Conservation (phyloP, 495 filamentous ascomycete genomes). For the Sporormia fimetaria region DNA sequence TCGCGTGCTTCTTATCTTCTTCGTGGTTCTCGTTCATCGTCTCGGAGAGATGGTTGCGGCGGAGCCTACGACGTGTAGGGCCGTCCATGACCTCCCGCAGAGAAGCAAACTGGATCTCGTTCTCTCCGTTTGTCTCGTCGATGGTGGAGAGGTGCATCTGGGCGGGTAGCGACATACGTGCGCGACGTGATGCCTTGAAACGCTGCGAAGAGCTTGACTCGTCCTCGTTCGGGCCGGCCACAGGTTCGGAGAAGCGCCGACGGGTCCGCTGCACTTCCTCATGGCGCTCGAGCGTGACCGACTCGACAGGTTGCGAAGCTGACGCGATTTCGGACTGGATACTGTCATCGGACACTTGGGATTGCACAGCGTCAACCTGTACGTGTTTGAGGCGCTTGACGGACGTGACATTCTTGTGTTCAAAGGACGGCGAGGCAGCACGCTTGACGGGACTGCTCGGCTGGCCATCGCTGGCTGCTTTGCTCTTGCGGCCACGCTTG, state of each 20-base stretch:
- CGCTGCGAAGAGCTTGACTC: constrained; percentile 7
- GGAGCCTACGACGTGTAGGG: constrained; percentile 59
- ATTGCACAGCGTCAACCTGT: constrained; percentile 8
- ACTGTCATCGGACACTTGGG: no score
- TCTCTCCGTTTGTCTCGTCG: background rate
- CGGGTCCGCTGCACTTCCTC: background rate
- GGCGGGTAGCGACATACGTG: constrained; percentile 21
- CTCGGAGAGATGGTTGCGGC: constrained; percentile 60
- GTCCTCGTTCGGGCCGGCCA: background rate
- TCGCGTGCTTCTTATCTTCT: constrained; percentile 13
- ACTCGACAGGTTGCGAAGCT: no score
- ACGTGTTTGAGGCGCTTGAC: constrained; percentile 10
- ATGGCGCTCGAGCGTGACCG: no score
- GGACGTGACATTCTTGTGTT: background rate
- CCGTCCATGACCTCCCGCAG: constrained; percentile 58
- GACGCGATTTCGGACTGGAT: no score
- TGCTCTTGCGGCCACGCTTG: constrained; percentile 4
- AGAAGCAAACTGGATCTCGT: constrained; percentile 52
- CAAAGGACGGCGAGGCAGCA: constrained; percentile 6
- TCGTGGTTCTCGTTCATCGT: constrained; percentile 48
- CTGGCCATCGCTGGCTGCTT: constrained; percentile 2
- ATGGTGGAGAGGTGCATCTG: constrained; percentile 3
- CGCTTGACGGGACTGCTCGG: constrained; percentile 4
- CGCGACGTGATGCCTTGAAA: constrained; percentile 4
- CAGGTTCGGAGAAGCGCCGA: constrained; percentile 17